Evolutionary conservation across 306 rosid genomes (phyloP).

Genomic region (Oemleria cerasiformis): DNA sequence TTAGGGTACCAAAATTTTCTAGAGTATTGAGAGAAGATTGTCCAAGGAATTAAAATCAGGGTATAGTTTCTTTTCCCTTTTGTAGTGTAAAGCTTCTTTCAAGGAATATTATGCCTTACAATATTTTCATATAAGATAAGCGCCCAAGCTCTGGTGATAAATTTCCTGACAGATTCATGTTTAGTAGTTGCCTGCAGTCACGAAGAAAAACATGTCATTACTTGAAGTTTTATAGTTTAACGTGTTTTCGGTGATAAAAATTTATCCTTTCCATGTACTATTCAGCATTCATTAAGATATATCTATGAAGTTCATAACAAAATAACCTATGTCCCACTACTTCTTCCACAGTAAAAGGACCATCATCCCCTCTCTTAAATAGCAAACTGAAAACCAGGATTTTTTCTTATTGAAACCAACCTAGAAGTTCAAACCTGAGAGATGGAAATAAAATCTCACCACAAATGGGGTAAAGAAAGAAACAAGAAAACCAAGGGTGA

Average conservation of each 20-base stretch:
- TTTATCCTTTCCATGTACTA: not conserved
- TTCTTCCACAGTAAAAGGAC: constrained; percentile 1
- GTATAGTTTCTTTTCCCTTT: not conserved
- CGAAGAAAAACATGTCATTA: constrained; percentile 13
- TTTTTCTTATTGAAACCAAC: not conserved
- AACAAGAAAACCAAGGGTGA: constrained; percentile 1
- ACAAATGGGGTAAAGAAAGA: not conserved
- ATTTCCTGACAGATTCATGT: constrained; percentile 55
- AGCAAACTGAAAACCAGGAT: constrained; percentile 11
- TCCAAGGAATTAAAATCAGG: not conserved
- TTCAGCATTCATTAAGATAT: constrained; percentile 11
- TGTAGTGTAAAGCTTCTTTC: constrained; percentile 6
- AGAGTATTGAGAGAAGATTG: not conserved
- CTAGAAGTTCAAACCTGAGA: not conserved
- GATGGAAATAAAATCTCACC: not conserved
- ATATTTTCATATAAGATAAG: constrained; percentile 46
- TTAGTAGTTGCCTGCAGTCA: constrained; percentile 65
- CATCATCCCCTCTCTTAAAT: constrained; percentile 1
- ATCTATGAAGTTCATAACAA: not conserved
- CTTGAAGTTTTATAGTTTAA: constrained; percentile 16
- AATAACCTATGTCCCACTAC: not conserved
- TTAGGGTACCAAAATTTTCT: not conserved
- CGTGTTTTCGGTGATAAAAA: not conserved
- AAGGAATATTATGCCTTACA: constrained; percentile 46
- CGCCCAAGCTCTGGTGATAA: constrained; percentile 80